Evolutionary conservation across 306 rosid genomes (phyloP).

Genomic region (Trifolium fragiferum): DNA sequence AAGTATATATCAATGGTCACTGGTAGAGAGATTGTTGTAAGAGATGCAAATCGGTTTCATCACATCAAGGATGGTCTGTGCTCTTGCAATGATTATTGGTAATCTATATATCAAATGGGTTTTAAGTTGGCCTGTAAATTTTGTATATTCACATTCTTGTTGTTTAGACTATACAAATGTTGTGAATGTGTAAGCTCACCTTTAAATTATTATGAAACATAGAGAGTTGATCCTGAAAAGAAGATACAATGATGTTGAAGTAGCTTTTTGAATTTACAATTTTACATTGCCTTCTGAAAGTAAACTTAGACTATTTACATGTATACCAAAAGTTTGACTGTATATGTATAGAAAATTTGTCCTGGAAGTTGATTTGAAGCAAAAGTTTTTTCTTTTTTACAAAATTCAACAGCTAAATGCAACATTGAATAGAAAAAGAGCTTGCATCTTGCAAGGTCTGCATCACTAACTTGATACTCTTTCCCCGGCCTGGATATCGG

Average conservation of each 20-base stretch:
- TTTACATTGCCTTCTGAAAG: neutral
- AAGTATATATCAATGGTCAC: slow-evolving; percentile 59
- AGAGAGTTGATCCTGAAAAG: neutral
- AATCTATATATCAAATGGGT: slow-evolving; percentile 31
- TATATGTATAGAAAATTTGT: too few relatives aligned
- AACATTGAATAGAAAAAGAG: neutral
- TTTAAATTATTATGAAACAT: neutral
- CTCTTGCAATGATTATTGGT: slow-evolving; percentile 77
- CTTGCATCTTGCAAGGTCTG: neutral
- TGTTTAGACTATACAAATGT: slow-evolving; percentile 12
- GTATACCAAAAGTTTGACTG: neutral
- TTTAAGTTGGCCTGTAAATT: slow-evolving; percentile 14
- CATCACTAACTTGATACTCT: neutral
- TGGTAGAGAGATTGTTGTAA: slow-evolving; percentile 64
- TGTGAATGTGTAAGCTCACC: slow-evolving; percentile 18
- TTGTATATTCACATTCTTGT: slow-evolving; percentile 3
- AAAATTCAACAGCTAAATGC: neutral
- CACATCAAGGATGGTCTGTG: slow-evolving; percentile 66
- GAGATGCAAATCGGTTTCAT: slow-evolving; percentile 75
- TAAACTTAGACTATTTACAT: neutral
- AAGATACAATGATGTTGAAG: neutral
- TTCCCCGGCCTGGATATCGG: neutral
- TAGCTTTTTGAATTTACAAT: neutral
- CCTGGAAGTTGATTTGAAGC: too few relatives aligned
- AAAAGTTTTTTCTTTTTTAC: too few relatives aligned